Conservation (phyloP, 768 basidiomycete genomes). For the Tulasnella sp. region DNA sequence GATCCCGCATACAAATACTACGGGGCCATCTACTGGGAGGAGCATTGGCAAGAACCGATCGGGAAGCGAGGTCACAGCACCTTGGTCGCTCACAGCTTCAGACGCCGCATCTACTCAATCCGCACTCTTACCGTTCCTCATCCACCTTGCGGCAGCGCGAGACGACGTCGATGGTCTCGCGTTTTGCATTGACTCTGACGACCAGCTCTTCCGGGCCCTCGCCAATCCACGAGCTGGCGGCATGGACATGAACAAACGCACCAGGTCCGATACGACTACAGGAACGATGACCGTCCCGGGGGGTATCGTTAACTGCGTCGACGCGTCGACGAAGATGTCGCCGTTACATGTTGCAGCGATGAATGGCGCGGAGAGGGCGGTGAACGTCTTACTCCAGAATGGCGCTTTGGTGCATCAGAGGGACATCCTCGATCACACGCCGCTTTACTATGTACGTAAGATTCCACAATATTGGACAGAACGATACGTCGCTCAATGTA, state of each 20-base stretch:
- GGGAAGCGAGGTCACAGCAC: conserved; percentile 37
- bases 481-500: no score
- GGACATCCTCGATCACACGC: conserved; percentile 70
- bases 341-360: conserved; percentile 73
- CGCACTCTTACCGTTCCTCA: conserved; percentile 62
- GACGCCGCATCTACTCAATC: conserved; percentile 62
- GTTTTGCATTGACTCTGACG: conserved; percentile 40
- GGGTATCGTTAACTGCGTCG: conserved; percentile 63
- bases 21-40: background rate
- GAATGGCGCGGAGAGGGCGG: conserved; percentile 42
- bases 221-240: background rate
- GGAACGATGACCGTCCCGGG: conserved; percentile 37
- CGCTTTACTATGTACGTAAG: conserved; percentile 67
- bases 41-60: conserved; percentile 18
- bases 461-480: no score
- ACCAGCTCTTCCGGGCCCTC: conserved; percentile 11
- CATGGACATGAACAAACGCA: background rate
- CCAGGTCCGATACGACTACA: background rate
- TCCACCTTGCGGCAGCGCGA: conserved; percentile 66
- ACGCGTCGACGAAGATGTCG: conserved; percentile 57
- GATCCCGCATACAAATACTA: background rate
- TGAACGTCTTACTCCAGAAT: conserved; percentile 45
- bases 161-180: conserved; percentile 54
- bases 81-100: conserved; percentile 70
- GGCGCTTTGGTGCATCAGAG: conserved; percentile 78